Percentiles rank a stretch among this genome's conserved stretches.
These are phyloP conservation scores for Escallonia rubra DNA, from an alignment of 129 eudicot genomes.

Conservation along the genomic window DNA sequence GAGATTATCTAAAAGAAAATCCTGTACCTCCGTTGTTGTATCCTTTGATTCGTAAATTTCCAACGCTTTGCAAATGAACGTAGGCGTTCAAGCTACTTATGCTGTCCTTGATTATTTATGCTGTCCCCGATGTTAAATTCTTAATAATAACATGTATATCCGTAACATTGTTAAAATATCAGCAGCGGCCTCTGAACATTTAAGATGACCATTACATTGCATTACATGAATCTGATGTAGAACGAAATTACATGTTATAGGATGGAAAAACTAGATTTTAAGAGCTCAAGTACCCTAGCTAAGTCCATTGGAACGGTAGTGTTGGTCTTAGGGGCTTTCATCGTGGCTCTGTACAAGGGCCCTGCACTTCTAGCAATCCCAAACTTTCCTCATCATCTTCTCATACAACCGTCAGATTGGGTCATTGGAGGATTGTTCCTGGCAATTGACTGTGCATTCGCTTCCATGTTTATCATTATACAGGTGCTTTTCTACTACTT, in stretches of 20 bases:
- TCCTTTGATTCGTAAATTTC: too few species aligned
- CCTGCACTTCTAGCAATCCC: conserved; percentile 36
- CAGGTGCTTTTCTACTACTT: conserved; percentile 41
- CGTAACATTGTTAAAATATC: too few species aligned
- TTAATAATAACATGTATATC: too few species aligned
- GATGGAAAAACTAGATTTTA: conserved; percentile 54
- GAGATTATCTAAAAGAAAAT: too few species aligned
- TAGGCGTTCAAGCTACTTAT: too few species aligned
- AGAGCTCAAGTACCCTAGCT: conserved; percentile 43
- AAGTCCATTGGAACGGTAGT: conserved; percentile 66
- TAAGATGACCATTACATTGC: too few species aligned
- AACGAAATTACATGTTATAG: conserved; percentile 28
- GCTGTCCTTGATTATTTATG: too few species aligned
- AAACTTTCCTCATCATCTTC: conserved; percentile 16
- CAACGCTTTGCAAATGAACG: too few species aligned
- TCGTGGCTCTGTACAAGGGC: conserved; percentile 71
- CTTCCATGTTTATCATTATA: conserved; percentile 45
- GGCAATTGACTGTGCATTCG: conserved; percentile 36
- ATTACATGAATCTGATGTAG: not conserved
- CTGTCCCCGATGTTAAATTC: too few species aligned
- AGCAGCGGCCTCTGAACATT: too few species aligned
- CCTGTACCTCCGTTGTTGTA: too few species aligned
- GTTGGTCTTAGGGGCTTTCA: conserved; percentile 69
- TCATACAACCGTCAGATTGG: conserved; percentile 45
- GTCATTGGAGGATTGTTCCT: conserved; percentile 66